Conservation (phyloP, 257 asterid species). For the Vinca minor region DNA sequence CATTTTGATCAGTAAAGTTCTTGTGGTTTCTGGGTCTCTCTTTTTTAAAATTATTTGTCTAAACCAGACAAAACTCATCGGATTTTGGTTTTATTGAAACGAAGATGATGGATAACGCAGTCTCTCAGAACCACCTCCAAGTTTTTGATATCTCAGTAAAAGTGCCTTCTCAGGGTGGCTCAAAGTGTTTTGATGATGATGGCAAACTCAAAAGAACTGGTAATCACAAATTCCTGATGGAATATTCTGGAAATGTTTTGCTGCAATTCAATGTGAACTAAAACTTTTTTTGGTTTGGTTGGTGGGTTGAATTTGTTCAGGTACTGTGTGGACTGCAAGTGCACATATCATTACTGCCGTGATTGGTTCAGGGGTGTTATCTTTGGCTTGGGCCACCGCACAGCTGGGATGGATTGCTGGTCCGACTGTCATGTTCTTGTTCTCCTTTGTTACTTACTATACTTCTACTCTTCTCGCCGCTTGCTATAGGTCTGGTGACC, state of each 20-base stretch:
- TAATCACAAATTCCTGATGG: not conserved
- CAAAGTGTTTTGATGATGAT: slow-evolving; percentile 44
- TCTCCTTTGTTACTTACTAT: slow-evolving; percentile 51
- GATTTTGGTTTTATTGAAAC: not conserved
- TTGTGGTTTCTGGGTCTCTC: not conserved
- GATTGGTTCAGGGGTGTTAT: no score
- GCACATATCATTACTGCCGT: no score
- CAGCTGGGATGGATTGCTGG: slow-evolving; percentile 61
- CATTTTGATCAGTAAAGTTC: not conserved
- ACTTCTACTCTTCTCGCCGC: no score
- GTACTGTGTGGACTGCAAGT: slow-evolving; percentile 45
- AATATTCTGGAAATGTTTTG: not conserved
- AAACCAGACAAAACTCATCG: not conserved
- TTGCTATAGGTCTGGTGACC: no score
- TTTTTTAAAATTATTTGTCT: not conserved
- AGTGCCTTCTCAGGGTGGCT: slow-evolving; percentile 21
- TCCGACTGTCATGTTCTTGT: slow-evolving; percentile 39
- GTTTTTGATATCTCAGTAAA: slow-evolving; percentile 36
- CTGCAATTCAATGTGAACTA: no score
- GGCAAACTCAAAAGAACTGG: slow-evolving; percentile 50
- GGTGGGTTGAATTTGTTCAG: slow-evolving; percentile 12
- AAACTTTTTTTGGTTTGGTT: no score
- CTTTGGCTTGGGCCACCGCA: no score
- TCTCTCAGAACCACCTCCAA: slow-evolving; percentile 24
- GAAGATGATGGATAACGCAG: slow-evolving; percentile 41